Base-by-base conservation (phyloP, 345 rosid genomes). In the Aegle marmelos region DNA sequence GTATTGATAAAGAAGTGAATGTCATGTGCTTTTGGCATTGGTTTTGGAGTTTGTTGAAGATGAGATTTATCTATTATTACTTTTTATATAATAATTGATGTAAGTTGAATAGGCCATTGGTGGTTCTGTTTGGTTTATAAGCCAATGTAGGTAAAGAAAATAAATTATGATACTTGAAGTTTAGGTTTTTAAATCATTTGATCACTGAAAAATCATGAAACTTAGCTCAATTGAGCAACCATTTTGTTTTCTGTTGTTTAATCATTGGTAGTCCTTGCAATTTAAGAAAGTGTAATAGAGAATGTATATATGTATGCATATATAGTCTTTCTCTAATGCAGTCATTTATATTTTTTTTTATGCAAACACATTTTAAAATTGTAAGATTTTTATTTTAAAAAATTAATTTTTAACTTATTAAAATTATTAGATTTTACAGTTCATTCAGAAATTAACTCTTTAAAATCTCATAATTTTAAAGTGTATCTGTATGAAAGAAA, bases 121-220 rank as follows among this genome's bases (percentile, higher is more conserved):
- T 1, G 19, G 53, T 62, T 65, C 68, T 76, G 79, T 81, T 79
- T 76, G 83, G 70, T 66, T 68, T 30, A 57, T 72, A 60, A 58
- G 86, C 79, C 76, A 84, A 78, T 82, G 77, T 69, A 39, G 80
- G 24, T 53, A 41, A 77, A 77, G 11, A 28, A 19, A 64, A n/a
- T 21, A 73, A 64, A 62, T 34, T 74, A 2, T 30, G 67, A 13
- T 31, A 22, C 70, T 68, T 57, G 25, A 70, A 25, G 54, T 70
- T 34, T 78, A 19, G 45, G 28, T n/a, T 65, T 41, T 62, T 10
- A 60, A 30, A 68, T 70, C 17, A 45, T 53, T 22, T 58, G 41
- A n/a, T 36, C 27, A 37, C 7, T 64, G 21, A 56, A 48, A 21
- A 50, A 2, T 33, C n/a, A 17, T 41, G 28, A 21, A 73, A 56